Base-by-base conservation (phyloP, 1,139 yeast genomes). In the Yamadazyma aaseri region DNA sequence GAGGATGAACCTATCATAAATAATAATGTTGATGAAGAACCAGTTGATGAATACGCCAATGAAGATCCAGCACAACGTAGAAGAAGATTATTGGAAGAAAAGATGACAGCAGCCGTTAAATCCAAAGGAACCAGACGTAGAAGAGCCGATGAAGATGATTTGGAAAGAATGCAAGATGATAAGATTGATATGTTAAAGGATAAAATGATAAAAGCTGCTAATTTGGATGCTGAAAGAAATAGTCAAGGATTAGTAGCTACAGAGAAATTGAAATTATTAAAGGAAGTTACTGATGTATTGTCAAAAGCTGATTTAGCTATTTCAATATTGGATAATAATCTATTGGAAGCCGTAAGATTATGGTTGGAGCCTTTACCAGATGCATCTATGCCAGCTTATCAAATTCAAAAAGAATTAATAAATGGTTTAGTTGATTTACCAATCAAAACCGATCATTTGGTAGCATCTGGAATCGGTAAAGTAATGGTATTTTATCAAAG, bases 341-440 rank as follows among this genome's bases (percentile, higher is more conserved):
- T 94, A 51, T 71, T 94, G 45, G 97, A 92, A 52, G 94, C 96
- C 32, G 92, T 94, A 25, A 76, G 97, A 49, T 81, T 87, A 56
- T 94, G 99, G 99, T 72, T 94, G 40, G 99, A 94, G 58, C 99
- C 99, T 27, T 72, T 94, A 48, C 98, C 98, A 2, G 98, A 94
- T 67, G 96, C 95, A 29, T 87, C 97, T 6, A 72, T 94, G 64
- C 99, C 99, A 10, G 94, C 96, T 1, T 92, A 86, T 61, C 96
- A 90, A 59, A 90, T 94, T 46, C 98, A 94, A 58, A 86, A 85
- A 57, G 92, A 85, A 38, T 67, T 94, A 48, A 85, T 94, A 47
- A 67, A 69, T 15, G 83, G 95, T 22, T 68, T 92, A 41, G 75
- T 77, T 32, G 73, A 79, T 35, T 71, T 94, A 40, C 98, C 98